A percentile compares a stretch with the other conserved stretches of the same genome.
Conservation (phyloP, 1,284 basidiomycete species). For the Fomitopsis betulina region DNA sequence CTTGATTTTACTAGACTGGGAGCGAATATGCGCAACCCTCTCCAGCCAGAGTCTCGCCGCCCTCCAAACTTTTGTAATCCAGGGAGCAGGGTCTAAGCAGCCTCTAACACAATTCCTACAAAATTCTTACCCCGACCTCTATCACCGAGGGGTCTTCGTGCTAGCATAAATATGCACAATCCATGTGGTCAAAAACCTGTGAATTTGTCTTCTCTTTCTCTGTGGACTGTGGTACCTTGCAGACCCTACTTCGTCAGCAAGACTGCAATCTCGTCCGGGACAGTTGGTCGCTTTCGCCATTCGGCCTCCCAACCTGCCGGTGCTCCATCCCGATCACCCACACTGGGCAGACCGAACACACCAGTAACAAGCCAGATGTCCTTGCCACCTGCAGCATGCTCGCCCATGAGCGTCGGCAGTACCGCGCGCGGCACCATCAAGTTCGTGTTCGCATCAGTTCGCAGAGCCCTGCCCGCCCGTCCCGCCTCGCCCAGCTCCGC, state of each 20-base stretch:
- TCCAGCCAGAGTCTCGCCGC: background rate
- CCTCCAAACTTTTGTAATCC: conserved; percentile 6
- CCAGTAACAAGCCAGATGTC: conserved; percentile 64
- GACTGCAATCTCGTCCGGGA: conserved; percentile 37
- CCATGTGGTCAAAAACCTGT: background rate
- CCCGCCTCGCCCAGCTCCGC: conserved; percentile 39
- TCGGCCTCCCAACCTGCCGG: conserved; percentile 44
- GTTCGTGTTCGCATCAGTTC: conserved; percentile 73
- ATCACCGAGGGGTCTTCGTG: background rate
- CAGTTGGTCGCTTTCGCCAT: conserved; percentile 46
- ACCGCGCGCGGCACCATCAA: conserved; percentile 66
- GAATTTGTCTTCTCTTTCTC: background rate
- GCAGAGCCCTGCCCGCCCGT: conserved; percentile 44
- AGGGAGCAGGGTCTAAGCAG: conserved; percentile 8
- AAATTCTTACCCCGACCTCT: background rate
- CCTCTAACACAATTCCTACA: background rate
- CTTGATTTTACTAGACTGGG: conserved; percentile 15
- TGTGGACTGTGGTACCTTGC: background rate
- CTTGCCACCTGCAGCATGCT: conserved; percentile 35
- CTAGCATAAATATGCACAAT: background rate
- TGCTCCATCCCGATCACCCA: conserved; percentile 36
- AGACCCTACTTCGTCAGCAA: conserved; percentile 20
- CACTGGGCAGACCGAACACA: conserved; percentile 59
- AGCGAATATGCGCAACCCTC: background rate
- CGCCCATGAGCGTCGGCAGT: conserved; percentile 57